Evolutionary conservation across 2,329 filamentous ascomycete genomes (phyloP).

Genomic region (Didymella keratinophila): DNA sequence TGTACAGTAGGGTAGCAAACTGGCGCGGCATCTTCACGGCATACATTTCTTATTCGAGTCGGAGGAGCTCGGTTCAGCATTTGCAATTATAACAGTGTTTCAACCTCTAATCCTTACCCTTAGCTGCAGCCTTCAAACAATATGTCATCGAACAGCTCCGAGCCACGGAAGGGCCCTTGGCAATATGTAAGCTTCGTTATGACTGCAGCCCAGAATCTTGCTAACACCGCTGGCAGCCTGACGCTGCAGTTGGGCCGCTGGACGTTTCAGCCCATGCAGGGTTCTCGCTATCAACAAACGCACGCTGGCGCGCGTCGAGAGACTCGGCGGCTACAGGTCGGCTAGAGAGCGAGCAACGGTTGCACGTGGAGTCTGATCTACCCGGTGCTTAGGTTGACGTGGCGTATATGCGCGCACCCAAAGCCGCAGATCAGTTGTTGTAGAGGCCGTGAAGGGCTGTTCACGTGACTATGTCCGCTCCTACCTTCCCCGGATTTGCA

Average conservation of each 20-base stretch:
- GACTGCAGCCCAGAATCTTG: background rate
- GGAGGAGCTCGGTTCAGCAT: background rate
- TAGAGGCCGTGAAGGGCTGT: constrained; percentile 1
- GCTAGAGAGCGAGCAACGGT: background rate
- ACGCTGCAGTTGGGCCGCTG: constrained; percentile 14
- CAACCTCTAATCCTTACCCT: constrained; percentile 2
- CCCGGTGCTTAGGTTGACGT: background rate
- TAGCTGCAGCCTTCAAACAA: constrained; percentile 1
- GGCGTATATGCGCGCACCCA: background rate
- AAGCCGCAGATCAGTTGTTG: background rate
- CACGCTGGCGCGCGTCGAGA: background rate
- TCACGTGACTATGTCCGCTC: constrained; percentile 3
- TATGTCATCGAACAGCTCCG: background rate
- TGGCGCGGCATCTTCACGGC: background rate
- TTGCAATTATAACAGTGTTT: background rate
- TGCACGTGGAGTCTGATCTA: background rate
- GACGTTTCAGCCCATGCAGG: constrained; percentile 17
- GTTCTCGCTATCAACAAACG: background rate
- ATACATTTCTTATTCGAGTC: background rate
- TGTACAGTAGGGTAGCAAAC: constrained; percentile 2
- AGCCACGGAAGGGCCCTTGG: background rate
- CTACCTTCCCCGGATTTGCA: background rate
- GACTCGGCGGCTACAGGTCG: constrained; percentile 3
- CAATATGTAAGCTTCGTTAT: constrained; percentile 12
- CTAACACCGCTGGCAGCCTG: background rate